These are phyloP conservation scores for Suillus weaverae DNA, from an alignment of 768 basidiomycete species.

Conservation along the genomic window DNA sequence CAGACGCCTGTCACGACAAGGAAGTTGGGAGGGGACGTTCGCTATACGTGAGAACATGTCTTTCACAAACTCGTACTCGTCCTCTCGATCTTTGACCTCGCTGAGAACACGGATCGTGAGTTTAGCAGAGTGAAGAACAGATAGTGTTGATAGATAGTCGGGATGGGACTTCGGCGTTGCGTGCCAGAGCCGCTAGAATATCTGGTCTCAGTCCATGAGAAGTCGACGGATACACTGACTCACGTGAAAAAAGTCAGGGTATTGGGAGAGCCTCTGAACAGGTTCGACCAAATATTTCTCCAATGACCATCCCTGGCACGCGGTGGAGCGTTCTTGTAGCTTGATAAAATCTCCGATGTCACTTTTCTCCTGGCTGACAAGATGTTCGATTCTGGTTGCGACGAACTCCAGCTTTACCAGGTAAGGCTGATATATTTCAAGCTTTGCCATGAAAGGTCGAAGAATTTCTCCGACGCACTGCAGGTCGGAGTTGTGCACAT, in stretches of 20 bases:
- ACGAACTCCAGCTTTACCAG: slow-evolving; percentile 69
- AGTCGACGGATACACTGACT: slow-evolving; percentile 25
- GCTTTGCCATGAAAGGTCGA: slow-evolving; percentile 56
- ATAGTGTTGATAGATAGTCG: slow-evolving; percentile 69
- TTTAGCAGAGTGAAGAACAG: slow-evolving; percentile 64
- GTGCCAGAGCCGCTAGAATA: slow-evolving; percentile 61
- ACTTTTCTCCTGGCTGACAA: slow-evolving; percentile 48
- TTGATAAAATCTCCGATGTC: slow-evolving; percentile 87
- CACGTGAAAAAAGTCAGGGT: slow-evolving; percentile 75
- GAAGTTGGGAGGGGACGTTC: slow-evolving; percentile 58
- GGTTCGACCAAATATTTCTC: slow-evolving; percentile 75
- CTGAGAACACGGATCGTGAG: slow-evolving; percentile 74
- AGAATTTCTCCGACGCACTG: slow-evolving; percentile 59
- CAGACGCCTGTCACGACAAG: slow-evolving; percentile 71
- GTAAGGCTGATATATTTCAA: slow-evolving; percentile 89
- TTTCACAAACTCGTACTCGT: slow-evolving; percentile 79
- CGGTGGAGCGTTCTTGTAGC: slow-evolving; percentile 57
- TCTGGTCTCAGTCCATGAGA: slow-evolving; percentile 7
- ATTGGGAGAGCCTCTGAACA: slow-evolving; percentile 66
- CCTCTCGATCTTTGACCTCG: slow-evolving; percentile 84
- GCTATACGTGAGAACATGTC: slow-evolving; percentile 56
- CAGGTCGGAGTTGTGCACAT: slow-evolving; percentile 45
- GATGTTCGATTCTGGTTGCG: slow-evolving; percentile 48
- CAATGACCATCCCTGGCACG: slow-evolving; percentile 63
- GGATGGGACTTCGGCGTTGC: slow-evolving; percentile 68